A percentile compares a stretch with the other conserved stretches of the same genome.
Evolutionary conservation across 441 rosid genomes (phyloP).

Genomic region (Geranium incanum): DNA sequence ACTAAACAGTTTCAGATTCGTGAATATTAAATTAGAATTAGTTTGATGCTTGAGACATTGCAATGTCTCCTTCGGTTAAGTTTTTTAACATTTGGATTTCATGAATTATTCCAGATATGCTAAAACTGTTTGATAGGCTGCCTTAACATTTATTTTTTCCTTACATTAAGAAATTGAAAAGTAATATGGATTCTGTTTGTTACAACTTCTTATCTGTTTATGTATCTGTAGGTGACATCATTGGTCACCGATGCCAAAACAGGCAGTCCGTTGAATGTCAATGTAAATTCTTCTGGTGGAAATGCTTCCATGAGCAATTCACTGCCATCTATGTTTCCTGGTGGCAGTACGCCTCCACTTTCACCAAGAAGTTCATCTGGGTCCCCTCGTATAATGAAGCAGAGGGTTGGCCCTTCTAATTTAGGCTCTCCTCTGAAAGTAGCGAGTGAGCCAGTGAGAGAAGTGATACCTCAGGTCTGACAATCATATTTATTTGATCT

Average conservation of each 20-base stretch:
- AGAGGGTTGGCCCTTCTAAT: slow-evolving; percentile 68
- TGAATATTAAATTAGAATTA: background rate
- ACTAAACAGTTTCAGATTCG: background rate
- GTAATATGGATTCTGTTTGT: slow-evolving; percentile 8
- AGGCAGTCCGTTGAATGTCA: slow-evolving; percentile 57
- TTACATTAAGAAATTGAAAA: too few species aligned
- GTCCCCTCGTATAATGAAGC: slow-evolving; percentile 77
- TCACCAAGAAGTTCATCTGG: slow-evolving; percentile 84
- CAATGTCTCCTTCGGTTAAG: background rate
- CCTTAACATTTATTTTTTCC: background rate
- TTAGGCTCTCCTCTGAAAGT: slow-evolving; percentile 80
- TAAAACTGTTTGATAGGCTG: background rate
- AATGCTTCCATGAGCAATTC: slow-evolving; percentile 41
- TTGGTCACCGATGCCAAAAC: slow-evolving; percentile 71
- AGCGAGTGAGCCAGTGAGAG: slow-evolving; percentile 68
- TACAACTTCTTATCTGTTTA: slow-evolving; percentile 12
- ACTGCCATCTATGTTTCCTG: slow-evolving; percentile 93
- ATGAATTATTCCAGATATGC: background rate
- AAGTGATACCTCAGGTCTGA: slow-evolving; percentile 84
- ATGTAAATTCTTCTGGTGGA: slow-evolving; percentile 49
- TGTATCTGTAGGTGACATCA: slow-evolving; percentile 46
- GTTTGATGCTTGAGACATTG: background rate
- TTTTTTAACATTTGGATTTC: background rate
- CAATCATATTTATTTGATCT: background rate
- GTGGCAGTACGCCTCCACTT: slow-evolving; percentile 93